Evolutionary conservation across 768 basidiomycete genomes (phyloP).

Genomic region (Pleurotus ostreatus): DNA sequence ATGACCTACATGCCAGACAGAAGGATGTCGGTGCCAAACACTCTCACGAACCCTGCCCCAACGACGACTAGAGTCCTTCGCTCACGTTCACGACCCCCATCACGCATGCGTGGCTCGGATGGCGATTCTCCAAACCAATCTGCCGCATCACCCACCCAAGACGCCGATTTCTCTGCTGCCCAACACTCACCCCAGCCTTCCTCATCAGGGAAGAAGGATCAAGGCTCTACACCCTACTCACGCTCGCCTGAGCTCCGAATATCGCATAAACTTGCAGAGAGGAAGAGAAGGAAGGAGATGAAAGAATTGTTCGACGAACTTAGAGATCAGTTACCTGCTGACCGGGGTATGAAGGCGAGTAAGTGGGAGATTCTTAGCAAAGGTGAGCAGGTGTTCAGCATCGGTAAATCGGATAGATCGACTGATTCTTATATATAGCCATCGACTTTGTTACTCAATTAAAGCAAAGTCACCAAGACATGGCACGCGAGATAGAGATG

Average conservation of each 20-base stretch:
- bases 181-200: slow-evolving; percentile 31
- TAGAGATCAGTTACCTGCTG: slow-evolving; percentile 86
- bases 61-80: slow-evolving; percentile 52
- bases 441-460: slow-evolving; percentile 84
- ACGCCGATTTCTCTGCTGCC: slow-evolving; percentile 37
- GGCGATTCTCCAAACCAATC: slow-evolving; percentile 30
- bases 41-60: slow-evolving; percentile 35
- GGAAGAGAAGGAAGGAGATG: slow-evolving; percentile 98
- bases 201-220: slow-evolving; percentile 36
- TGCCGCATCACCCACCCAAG: slow-evolving; percentile 32
- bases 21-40: slow-evolving; percentile 73
- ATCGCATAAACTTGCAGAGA: slow-evolving; percentile 95
- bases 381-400: slow-evolving; percentile 46
- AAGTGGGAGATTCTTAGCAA: slow-evolving; percentile 99
- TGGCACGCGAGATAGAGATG: slow-evolving; percentile 76
- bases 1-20: slow-evolving; percentile 60
- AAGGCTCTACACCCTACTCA: slow-evolving; percentile 78
- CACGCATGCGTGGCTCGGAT: slow-evolving; percentile 46
- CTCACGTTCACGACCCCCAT: slow-evolving; percentile 69
- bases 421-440: slow-evolving; percentile 37
- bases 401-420: not conserved
- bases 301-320: slow-evolving; percentile 97
- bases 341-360: slow-evolving; percentile 92
- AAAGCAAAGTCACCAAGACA: slow-evolving; percentile 73
- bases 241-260: slow-evolving; percentile 92